Evolutionary conservation across 345 rosid species (phyloP), one percentile per base, ranked within the genome.

Genomic region (Populus tremula): DNA sequence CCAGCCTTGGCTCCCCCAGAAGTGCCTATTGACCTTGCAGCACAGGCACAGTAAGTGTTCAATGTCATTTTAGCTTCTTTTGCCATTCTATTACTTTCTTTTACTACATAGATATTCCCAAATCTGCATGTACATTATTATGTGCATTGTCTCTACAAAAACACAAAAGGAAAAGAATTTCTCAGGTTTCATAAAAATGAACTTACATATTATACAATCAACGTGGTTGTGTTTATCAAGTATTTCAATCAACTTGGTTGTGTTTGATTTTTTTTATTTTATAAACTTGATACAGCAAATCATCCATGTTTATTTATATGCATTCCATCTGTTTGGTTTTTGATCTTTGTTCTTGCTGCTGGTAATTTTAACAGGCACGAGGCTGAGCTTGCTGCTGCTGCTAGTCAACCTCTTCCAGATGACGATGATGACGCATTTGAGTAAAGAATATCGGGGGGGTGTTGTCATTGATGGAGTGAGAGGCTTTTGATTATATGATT

Each of bases 361-460:
- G 27, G 0, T 47, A 20, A 1, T 47, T 49, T 62, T 2, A 18
- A 69, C 69, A 82, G 85, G 47, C 82, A 75, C 21, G 85, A 82
- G 35, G 74, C 54, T 0, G 85, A 82, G 6, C 79, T 78, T 18
- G 66, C 50, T 12, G 73, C 47, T 3, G 85, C 85, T 56, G 82
- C 82, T 61, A 38, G 33, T 20, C 79, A 78, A 50, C 82, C 85
- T 54, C 79, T 82, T 27, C 85, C 85, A 1, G 85, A 82, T 71
- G 85, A 82, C 0, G 85, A 82, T 2, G 85, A 82, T 5, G 85
- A 82, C 1, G 17, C 79, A 35, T 70, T 76, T 25, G 79, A 76
- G 39, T 76, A 69, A 65, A 54, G 20, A 21, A 50, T n/a, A 11
- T 33, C 5, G 4, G 27, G 2, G 41, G 39, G 27, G 1, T 27